phyloP scores from a whole-genome alignment of 2,329 filamentous ascomycete genomes.

The Scedosporium apiospermum region DNA sequence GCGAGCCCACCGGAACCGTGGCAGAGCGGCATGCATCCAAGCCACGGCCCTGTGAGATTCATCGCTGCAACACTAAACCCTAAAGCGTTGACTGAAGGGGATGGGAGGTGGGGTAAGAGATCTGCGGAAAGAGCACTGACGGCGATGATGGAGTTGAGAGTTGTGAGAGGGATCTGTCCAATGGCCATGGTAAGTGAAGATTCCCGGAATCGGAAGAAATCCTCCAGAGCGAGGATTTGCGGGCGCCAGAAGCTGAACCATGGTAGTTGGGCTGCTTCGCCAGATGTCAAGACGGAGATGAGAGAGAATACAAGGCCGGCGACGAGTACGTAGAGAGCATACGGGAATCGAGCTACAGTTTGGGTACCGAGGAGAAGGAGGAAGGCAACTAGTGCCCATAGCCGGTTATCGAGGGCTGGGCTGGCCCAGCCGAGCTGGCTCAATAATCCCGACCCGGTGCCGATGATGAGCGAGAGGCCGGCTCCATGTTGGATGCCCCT shows the following conservation, averaged over 20 bases:
- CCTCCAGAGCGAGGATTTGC: slow-evolving; percentile 19
- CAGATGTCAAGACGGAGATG: slow-evolving; percentile 22
- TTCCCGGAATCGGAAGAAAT: slow-evolving; percentile 16
- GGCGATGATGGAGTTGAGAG: slow-evolving; percentile 86
- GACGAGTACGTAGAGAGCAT: slow-evolving; percentile 64
- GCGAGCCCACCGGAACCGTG: slow-evolving; percentile 88
- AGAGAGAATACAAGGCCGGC: slow-evolving; percentile 58
- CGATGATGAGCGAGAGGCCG: slow-evolving; percentile 71
- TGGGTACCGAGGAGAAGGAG: slow-evolving; percentile 60
- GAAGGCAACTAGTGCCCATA: slow-evolving; percentile 71
- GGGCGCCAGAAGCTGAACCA: slow-evolving; percentile 53
- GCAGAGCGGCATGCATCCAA: slow-evolving; percentile 90
- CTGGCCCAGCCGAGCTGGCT: slow-evolving; percentile 57
- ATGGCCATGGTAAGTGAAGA: slow-evolving; percentile 52
- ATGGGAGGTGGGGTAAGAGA: slow-evolving; percentile 57
- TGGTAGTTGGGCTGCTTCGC: slow-evolving; percentile 30
- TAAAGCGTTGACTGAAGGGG: slow-evolving; percentile 65
- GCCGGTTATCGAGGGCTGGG: slow-evolving; percentile 65
- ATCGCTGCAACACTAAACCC: slow-evolving; percentile 75
- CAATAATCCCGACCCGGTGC: slow-evolving; percentile 62
- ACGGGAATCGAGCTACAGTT: slow-evolving; percentile 58
- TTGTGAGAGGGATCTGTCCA: slow-evolving; percentile 82
- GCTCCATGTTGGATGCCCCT: slow-evolving; percentile 94
- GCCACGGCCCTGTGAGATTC: slow-evolving; percentile 82
- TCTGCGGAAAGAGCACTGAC: slow-evolving; percentile 71